Base-by-base conservation (phyloP, 2,329 filamentous ascomycete genomes). In the Amylocarpus encephaloides region DNA sequence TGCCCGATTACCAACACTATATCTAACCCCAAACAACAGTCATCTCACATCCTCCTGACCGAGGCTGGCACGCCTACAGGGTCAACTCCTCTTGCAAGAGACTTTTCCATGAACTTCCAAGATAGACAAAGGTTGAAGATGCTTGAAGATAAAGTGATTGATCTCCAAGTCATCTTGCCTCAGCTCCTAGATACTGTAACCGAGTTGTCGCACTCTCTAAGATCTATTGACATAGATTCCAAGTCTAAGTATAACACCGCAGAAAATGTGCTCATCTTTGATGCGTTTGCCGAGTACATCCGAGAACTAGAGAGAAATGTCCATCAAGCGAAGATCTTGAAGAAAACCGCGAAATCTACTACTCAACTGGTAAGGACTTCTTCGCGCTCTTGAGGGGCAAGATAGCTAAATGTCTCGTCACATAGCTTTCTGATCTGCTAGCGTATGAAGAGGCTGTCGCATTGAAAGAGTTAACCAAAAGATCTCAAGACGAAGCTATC, bases 61-160 rank as follows among this genome's bases (percentile, higher is more conserved):
- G 11, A 38, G 40, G 39, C 18, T 9, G 5, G 46, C 41, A 7
- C 12, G 33, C 5, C 33, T 44, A 10, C 46, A 47, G n/a, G n/a
- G n/a, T n/a, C n/a, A n/a, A n/a, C n/a, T n/a, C n/a, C n/a, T 18
- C 45, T 46, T 1, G 18, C 40, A 18, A 49, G 19, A 29, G 50
- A 55, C 26, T 36, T 51, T 29, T 12, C n/a, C 7, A 18, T 55
- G 6, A 51, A 53, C n/a, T 57, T 57, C 22, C 15, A 51, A 5
- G 55, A 57, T 32, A 49, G 52, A 3, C 55, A 57, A 36, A 32
- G 43, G 15, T 22, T 55, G 1, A 53, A 53, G 22, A 43, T 46
- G 30, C 50, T 53, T 9, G 55, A 57, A 34, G 55, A 57, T n/a
- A 53, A 55, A 30, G 26, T 55, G 9, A 34, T 57, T 7, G 55